These are phyloP conservation scores for Lentinus brumalis DNA, from an alignment of 768 basidiomycete species.

Conservation along the genomic window DNA sequence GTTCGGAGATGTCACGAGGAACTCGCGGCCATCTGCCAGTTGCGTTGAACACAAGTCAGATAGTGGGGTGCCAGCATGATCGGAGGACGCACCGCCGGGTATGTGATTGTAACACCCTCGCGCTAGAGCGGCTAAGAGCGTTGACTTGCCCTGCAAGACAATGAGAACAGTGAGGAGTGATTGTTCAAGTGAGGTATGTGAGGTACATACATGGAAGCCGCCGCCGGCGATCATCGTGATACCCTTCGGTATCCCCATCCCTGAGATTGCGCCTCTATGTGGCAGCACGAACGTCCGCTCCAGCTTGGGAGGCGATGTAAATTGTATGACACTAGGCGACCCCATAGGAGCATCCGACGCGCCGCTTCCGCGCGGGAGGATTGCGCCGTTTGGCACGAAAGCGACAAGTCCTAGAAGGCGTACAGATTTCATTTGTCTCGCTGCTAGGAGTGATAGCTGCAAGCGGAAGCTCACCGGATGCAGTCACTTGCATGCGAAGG, in stretches of 20 bases:
- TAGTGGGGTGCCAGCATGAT: not conserved
- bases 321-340: conserved; percentile 2
- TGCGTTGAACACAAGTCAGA: not conserved
- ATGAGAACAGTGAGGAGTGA: not conserved
- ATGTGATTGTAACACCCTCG: conserved; percentile 22
- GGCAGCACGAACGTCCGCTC: conserved; percentile 14
- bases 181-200: not conserved
- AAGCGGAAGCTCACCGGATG: not conserved
- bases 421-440: not conserved
- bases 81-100: conserved; percentile 6
- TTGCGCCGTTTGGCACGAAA: conserved; percentile 21
- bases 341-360: conserved; percentile 17
- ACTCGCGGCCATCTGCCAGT: conserved; percentile 20
- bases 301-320: conserved; percentile 12
- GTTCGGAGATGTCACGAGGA: conserved; percentile 14
- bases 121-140: conserved; percentile 20
- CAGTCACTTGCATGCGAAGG: conserved; percentile 4
- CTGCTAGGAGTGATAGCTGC: not conserved
- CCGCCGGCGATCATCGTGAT: conserved; percentile 25
- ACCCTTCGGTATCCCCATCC: conserved; percentile 19
- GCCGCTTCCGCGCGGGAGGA: conserved; percentile 20
- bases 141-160: conserved; percentile 16
- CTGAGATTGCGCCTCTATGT: conserved; percentile 14
- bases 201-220: conserved; percentile 15
- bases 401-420: conserved; percentile 12